Evolutionary conservation across 768 basidiomycete genomes (phyloP), one percentile per base, ranked within the genome.

Genomic region (Amanita fuliginea): DNA sequence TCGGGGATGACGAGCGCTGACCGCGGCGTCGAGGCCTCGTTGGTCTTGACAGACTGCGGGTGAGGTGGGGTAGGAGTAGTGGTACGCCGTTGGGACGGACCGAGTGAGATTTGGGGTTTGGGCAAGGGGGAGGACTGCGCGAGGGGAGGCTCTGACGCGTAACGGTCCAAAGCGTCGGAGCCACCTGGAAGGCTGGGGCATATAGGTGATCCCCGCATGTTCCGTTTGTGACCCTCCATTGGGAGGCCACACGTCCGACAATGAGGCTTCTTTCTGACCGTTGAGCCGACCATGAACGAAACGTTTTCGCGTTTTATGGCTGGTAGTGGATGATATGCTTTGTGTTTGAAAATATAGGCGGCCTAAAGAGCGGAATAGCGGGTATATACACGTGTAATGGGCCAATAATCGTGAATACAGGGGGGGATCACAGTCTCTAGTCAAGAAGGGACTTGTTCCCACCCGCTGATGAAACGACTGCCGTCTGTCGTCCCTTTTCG

Each of bases 191-290:
- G 32, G 55, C 55, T 42, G 37, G 66, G 66, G 45, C 68, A 70
- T 36, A 66, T 49, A 26, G 56, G 62, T 22, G 47, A 39, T 30
- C 66, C 66, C 19, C 46, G 46, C 41, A 57, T 28, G 3, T 54
- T 62, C 14, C 68, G 65, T 53, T 62, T 67, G 60, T 70, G 69
- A 9, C 69, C 69, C 3, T 59, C 63, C 69, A 70, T 70, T 37
- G 61, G 67, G 3, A 55, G 46, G 13, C 60, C 60, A 46, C 69
- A 70, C 6, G 55, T 59, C 26, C 56, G 64, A 47, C 68, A 70
- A 26, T 56, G 49, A 16, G 64, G 68, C 21, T 57, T 59, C 52
- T 61, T 65, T 43, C 54, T 42, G 30, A 28, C 32, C 1, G n/a
- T 43, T 9, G 41, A 26, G 40, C 18, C 30, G 26, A 22, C 42